Evolutionary conservation across 495 filamentous ascomycete species (phyloP).

Genomic region (Cenococcum geophilum): DNA sequence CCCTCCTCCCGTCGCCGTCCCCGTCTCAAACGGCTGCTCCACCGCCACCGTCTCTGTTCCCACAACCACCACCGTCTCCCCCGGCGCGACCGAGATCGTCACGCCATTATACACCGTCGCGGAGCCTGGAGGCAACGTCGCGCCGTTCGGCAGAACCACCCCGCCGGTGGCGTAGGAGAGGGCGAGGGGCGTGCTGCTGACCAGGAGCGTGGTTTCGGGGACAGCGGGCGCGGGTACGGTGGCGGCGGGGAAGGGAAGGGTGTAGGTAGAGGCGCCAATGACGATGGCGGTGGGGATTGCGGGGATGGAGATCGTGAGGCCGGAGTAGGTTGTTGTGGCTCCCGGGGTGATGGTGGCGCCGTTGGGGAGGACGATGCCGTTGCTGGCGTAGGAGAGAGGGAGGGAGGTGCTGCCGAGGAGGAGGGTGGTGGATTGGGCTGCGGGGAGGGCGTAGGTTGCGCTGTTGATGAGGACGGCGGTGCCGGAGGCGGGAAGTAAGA

Average conservation of each 20-base stretch:
- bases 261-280: conserved; percentile 9
- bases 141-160: conserved; percentile 1
- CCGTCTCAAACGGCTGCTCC: background rate
- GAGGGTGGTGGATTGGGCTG: background rate
- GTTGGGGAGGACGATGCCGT: conserved; percentile 10
- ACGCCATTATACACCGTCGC: conserved; percentile 1
- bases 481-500: conserved; percentile 1
- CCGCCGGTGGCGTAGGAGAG: background rate
- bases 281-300: conserved; percentile 8
- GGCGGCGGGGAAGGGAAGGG: background rate
- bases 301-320: conserved; percentile 9
- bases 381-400: background rate
- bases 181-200: background rate
- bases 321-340: background rate
- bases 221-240: conserved; percentile 8
- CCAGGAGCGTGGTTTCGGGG: background rate
- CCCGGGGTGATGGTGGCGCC: conserved; percentile 12
- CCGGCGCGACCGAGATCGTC: background rate
- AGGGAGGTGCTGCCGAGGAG: background rate
- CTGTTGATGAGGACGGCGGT: conserved; percentile 8
- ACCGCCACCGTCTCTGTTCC: background rate
- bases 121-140: background rate
- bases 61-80: background rate
- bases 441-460: background rate
- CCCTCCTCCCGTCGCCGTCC: background rate